Evolutionary conservation across 2,329 filamentous ascomycete species (phyloP).

Genomic region (Exophiala alcalophila): DNA sequence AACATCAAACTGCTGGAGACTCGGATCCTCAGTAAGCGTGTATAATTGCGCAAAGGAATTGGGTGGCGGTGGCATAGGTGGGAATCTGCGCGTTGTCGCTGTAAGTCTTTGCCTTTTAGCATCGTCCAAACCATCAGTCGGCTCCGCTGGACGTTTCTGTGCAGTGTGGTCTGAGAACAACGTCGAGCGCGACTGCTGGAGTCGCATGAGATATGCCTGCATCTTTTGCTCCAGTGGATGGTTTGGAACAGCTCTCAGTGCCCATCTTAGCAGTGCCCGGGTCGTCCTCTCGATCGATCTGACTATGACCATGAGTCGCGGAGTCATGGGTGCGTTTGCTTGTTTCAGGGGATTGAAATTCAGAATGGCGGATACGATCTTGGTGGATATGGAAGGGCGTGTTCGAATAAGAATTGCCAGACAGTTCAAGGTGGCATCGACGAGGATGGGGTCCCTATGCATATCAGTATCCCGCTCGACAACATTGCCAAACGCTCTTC

Average conservation of each 20-base stretch:
- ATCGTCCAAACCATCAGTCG: slow-evolving; percentile 67
- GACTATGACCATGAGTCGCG: slow-evolving; percentile 75
- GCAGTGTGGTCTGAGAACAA: slow-evolving; percentile 68
- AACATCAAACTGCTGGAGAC: slow-evolving; percentile 76
- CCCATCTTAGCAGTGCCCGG: slow-evolving; percentile 75
- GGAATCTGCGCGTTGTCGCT: slow-evolving; percentile 55
- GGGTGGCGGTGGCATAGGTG: slow-evolving; percentile 70
- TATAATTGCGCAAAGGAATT: slow-evolving; percentile 81
- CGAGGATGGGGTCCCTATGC: slow-evolving; percentile 74
- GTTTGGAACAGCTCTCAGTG: slow-evolving; percentile 80
- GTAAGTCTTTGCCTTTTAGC: slow-evolving; percentile 77
- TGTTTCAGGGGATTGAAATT: slow-evolving; percentile 89
- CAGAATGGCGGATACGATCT: slow-evolving; percentile 79
- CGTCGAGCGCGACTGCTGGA: slow-evolving; percentile 74
- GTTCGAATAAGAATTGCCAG: slow-evolving; percentile 78
- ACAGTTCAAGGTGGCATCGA: slow-evolving; percentile 89
- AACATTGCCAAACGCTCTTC: slow-evolving; percentile 37
- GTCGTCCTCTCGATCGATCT: slow-evolving; percentile 95
- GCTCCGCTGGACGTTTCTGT: slow-evolving; percentile 75
- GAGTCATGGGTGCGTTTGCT: slow-evolving; percentile 71
- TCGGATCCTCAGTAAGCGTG: slow-evolving; percentile 74
- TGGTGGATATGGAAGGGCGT: slow-evolving; percentile 75
- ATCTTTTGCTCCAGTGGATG: slow-evolving; percentile 73
- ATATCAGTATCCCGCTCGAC: slow-evolving; percentile 2
- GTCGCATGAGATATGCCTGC: slow-evolving; percentile 79